Conservation (phyloP, 148 eudicot species). For the Rhododendron molle region DNA sequence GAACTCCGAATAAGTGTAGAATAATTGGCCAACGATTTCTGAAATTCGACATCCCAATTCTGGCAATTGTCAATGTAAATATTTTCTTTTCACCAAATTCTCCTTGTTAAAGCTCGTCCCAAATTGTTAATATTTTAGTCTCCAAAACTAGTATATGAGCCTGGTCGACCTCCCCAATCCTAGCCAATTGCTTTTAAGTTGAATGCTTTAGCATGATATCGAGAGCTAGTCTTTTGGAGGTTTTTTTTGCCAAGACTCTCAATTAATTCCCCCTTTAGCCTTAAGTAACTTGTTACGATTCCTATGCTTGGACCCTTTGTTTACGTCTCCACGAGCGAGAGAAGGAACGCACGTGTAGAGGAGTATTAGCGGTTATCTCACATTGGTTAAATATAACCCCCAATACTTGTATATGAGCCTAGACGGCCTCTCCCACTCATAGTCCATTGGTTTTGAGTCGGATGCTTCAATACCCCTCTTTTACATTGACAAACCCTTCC, state of each 20-base stretch:
- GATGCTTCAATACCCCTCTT: background rate
- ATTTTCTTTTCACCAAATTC: background rate
- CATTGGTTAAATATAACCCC: background rate
- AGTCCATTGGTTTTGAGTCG: background rate
- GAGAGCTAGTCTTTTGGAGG: background rate
- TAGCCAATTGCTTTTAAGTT: background rate
- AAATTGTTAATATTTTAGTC: background rate
- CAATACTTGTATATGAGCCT: background rate
- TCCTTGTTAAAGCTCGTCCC: background rate
- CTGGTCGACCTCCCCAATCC: background rate
- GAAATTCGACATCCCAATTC: background rate
- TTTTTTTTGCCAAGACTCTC: background rate
- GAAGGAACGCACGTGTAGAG: background rate
- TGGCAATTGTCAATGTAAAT: background rate
- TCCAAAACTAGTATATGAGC: background rate
- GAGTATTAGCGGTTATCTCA: background rate
- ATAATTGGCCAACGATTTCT: background rate
- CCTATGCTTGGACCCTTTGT: background rate
- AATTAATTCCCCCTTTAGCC: background rate
- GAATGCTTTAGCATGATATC: background rate
- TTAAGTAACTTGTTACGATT: background rate
- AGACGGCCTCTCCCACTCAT: background rate
- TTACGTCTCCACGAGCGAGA: background rate
- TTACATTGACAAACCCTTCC: background rate
- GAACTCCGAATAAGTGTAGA: background rate